phyloP scores from a whole-genome alignment of 169 alveolate genomes.

The Plasmodium yoelii region DNA sequence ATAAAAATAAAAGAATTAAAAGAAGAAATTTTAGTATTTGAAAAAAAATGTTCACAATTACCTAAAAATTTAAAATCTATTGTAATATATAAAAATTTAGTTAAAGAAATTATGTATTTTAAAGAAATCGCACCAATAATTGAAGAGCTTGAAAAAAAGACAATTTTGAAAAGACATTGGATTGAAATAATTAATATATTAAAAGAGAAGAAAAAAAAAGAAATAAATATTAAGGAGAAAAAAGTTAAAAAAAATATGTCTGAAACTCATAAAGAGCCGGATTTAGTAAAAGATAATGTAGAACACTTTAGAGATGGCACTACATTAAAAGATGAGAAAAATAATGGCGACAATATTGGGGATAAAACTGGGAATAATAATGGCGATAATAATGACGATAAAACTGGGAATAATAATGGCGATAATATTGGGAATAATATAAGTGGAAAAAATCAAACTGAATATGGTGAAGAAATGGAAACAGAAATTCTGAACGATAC shows the following conservation, averaged over 20 bases:
- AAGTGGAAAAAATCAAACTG: not conserved
- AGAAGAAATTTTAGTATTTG: slow-evolving; percentile 92
- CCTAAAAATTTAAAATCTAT: slow-evolving; percentile 78
- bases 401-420: not conserved
- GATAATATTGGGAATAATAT: not conserved
- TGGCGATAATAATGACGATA: too few relatives aligned
- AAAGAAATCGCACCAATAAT: slow-evolving; percentile 91
- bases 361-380: too few relatives aligned
- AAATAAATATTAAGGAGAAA: slow-evolving; percentile 79
- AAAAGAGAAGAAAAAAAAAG: slow-evolving; percentile 69
- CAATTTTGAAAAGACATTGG: slow-evolving; percentile 96
- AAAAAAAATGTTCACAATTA: slow-evolving; percentile 81
- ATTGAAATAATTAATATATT: slow-evolving; percentile 82
- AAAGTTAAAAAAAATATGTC: slow-evolving; percentile 81
- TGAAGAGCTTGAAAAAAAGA: slow-evolving; percentile 91
- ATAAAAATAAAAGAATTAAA: slow-evolving; percentile 95
- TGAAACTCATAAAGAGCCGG: not conserved
- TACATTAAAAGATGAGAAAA: not conserved
- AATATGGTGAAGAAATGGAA: not conserved
- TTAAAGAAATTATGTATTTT: slow-evolving; percentile 70
- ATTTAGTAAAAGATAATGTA: not conserved
- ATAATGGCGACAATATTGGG: not conserved
- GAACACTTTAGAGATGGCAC: not conserved
- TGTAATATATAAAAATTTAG: slow-evolving; percentile 69
- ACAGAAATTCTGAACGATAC: not conserved